Conservation (phyloP, 306 rosid genomes). For the Castanospermum australe region DNA sequence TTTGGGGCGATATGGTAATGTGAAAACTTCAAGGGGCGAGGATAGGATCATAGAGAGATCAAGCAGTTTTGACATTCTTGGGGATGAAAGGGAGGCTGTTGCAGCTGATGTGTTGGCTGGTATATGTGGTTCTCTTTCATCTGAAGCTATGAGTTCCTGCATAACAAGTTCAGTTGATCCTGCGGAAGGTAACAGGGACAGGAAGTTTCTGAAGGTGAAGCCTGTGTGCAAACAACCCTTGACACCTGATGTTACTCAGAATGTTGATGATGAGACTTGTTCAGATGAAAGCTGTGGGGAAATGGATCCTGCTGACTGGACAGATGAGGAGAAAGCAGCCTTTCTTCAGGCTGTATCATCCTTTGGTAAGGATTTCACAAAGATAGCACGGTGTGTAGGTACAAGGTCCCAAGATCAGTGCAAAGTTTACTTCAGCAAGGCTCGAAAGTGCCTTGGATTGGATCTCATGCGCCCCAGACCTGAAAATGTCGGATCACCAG, state of each 20-base stretch:
- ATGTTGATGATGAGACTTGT: conserved; percentile 73
- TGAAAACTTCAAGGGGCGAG: conserved; percentile 42
- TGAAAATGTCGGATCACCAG: conserved; percentile 50
- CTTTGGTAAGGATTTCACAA: conserved; percentile 72
- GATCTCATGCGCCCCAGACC: conserved; percentile 54
- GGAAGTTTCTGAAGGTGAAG: conserved; percentile 50
- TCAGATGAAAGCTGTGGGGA: conserved; percentile 96
- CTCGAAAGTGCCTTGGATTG: conserved; percentile 84
- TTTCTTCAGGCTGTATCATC: conserved; percentile 86
- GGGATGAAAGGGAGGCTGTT: conserved; percentile 75
- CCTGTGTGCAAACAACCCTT: conserved; percentile 37
- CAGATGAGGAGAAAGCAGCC: conserved; percentile 78
- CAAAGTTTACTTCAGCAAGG: conserved; percentile 93
- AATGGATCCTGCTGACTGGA: conserved; percentile 82
- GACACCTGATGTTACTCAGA: conserved; percentile 44
- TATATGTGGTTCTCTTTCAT: conserved; percentile 76
- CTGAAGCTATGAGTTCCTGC: conserved; percentile 90
- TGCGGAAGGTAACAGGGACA: conserved; percentile 51
- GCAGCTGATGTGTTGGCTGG: conserved; percentile 97
- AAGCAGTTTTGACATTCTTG: conserved; percentile 51
- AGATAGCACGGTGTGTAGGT: conserved; percentile 66
- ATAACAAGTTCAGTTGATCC: conserved; percentile 73
- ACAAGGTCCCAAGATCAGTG: conserved; percentile 85
- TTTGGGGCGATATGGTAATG: conserved; percentile 48
- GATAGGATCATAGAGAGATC: conserved; percentile 42